Conservation (phyloP, 1,284 basidiomycete species). For the Rhizoctonia solani region DNA sequence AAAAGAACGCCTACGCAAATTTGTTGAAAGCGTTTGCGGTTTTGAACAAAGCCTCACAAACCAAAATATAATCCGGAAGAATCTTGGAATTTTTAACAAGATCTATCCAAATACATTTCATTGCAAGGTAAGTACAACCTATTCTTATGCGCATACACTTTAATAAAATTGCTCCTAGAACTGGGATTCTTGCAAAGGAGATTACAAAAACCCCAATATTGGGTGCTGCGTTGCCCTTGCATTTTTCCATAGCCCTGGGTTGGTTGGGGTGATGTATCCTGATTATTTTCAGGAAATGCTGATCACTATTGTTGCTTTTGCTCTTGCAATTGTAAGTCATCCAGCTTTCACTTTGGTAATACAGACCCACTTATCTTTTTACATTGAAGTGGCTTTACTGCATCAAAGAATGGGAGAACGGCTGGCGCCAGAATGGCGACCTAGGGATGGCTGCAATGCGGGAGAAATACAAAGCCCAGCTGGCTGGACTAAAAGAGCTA, state of each 20-base stretch:
- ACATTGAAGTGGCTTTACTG: slow-evolving; percentile 7
- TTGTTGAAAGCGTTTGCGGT: background rate
- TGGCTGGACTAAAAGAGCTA: background rate
- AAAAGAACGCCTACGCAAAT: background rate
- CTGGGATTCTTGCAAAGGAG: background rate
- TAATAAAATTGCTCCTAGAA: background rate
- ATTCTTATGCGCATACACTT: background rate
- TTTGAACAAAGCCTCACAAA: background rate
- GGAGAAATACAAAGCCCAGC: slow-evolving; percentile 4
- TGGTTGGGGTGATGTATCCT: background rate
- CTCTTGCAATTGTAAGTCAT: slow-evolving; percentile 3
- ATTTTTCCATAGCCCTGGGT: background rate
- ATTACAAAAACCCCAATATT: background rate
- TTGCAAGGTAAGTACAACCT: background rate
- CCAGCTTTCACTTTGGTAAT: background rate
- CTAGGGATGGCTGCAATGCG: background rate
- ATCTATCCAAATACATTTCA: slow-evolving; percentile 14
- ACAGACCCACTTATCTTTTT: background rate
- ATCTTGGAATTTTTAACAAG: background rate
- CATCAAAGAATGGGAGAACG: slow-evolving; percentile 1
- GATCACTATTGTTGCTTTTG: background rate
- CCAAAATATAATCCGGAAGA: background rate
- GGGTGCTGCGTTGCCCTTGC: background rate
- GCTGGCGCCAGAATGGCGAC: background rate
- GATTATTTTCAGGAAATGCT: slow-evolving; percentile 20